Evolutionary conservation across 148 eudicot genomes (phyloP).

Genomic region (Rhododendron griersonianum): DNA sequence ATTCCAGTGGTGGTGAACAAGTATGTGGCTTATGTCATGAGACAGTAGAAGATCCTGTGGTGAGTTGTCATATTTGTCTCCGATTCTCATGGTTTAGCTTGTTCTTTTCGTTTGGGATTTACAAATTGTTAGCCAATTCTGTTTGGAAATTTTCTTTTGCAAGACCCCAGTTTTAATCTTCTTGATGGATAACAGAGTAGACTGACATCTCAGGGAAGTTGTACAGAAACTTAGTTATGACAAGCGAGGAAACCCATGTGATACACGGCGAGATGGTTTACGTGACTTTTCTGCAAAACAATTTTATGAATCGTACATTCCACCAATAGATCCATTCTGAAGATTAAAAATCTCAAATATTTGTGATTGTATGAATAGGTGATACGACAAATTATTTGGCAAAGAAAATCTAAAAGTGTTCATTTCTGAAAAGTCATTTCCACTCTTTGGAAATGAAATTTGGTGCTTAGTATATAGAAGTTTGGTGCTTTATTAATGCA

Average conservation of each 20-base stretch:
- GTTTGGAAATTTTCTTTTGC: not conserved
- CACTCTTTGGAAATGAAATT: not conserved
- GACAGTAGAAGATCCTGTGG: conserved; percentile 70
- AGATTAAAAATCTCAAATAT: not conserved
- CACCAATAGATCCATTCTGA: not conserved
- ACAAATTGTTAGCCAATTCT: not conserved
- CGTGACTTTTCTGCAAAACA: not conserved
- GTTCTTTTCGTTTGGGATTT: not conserved
- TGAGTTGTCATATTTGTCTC: conserved; percentile 25
- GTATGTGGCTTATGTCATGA: conserved; percentile 83
- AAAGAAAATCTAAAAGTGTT: not conserved
- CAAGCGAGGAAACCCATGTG: not conserved
- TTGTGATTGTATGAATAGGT: not conserved
- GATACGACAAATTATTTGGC: not conserved
- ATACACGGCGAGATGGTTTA: not conserved
- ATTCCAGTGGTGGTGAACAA: conserved; percentile 38
- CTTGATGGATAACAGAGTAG: not conserved
- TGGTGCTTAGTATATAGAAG: not conserved
- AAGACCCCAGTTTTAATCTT: not conserved
- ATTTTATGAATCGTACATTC: not conserved
- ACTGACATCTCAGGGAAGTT: not conserved
- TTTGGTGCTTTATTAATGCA: not conserved
- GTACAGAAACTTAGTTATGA: not conserved
- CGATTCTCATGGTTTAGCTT: not conserved
- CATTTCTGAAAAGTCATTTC: not conserved